Evolutionary conservation across 495 filamentous ascomycete species (phyloP), one percentile per base, ranked within the genome.

Genomic region (Ramalina peruviana): DNA sequence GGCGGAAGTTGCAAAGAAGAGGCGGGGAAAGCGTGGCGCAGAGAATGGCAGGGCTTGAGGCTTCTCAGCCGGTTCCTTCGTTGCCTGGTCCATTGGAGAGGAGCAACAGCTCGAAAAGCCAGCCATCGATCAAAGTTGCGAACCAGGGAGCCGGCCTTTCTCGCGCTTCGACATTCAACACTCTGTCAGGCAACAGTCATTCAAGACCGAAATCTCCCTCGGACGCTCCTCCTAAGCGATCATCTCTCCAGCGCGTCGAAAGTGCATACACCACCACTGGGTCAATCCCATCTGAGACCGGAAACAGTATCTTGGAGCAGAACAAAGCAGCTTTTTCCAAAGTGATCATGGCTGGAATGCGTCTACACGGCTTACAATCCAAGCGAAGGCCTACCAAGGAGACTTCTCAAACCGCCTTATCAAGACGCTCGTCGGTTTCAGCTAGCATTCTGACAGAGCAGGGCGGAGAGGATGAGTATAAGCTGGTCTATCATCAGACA

Each of bases 401-500:
- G 17, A 19, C 42, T 23, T 36, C 55, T 23, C 43, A 45, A 36
- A 45, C 33, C 38, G 50, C 60, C 5, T 15, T 33, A 0, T 36
- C 20, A 3, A 48, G 45, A 37, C n/a, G 45, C 15, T 36, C 33
- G 26, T 48, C 45, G 16, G 11, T 16, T 10, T 48, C 50, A 7
- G 42, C 36, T 3, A 48, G 43, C 3, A 43, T 36, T 0, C 39
- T 39, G 2, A 45, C 45, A 15, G 53, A 56, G 0, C 48, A 48
- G 0, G 55, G 60, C 0, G 72, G 76, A 26, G 73, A 75, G 40
- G 78, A 81, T 54, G 77, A 81, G 43, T 83, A 78, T 60, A 83
- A 82, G 58, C 56, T 72, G 9, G 72, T 82, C 62, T 83, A 83
- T 47, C 79, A 83, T 53, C 77, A 79, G 43, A 78, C 75, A 0